Conservation (phyloP, 805 yeast genomes). For the Nakazawaea wickerhamii region DNA sequence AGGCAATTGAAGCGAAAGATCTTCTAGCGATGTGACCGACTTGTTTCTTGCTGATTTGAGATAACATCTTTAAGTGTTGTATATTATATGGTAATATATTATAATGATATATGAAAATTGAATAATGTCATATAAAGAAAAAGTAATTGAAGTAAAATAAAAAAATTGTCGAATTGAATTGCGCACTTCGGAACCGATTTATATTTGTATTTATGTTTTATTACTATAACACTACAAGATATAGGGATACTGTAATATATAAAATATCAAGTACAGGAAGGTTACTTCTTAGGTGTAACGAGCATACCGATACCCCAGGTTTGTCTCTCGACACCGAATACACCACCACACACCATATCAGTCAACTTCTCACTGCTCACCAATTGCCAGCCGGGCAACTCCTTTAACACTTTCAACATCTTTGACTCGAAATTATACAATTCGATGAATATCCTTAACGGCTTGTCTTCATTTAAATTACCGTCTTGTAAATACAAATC, state of each 20-base stretch:
- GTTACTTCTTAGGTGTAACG: constrained; percentile 2
- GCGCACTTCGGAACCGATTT: no score
- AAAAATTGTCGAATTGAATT: no score
- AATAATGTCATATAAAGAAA: no score
- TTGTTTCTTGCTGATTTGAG: constrained; percentile 6
- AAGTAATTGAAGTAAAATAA: no score
- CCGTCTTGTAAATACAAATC: constrained; percentile 12
- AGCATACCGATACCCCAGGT: constrained; percentile 12
- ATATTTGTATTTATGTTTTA: no score
- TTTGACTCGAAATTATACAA: constrained; percentile 8
- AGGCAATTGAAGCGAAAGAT: constrained; percentile 49
- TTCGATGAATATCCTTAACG: constrained; percentile 12
- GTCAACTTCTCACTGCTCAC: not conserved
- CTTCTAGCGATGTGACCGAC: constrained; percentile 12
- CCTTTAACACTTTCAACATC: constrained; percentile 1
- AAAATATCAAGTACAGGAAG: no score
- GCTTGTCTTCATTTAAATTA: constrained; percentile 2
- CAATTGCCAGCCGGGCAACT: constrained; percentile 11
- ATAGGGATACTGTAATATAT: no score
- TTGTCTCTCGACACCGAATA: constrained; percentile 7
- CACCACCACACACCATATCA: not conserved
- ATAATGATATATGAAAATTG: no score
- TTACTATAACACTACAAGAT: no score
- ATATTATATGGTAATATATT: no score
- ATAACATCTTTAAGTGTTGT: constrained; percentile 3